Base-by-base conservation (phyloP, 176 grass and related monocot genomes). In the Rhipidocladum racemiflorum region DNA sequence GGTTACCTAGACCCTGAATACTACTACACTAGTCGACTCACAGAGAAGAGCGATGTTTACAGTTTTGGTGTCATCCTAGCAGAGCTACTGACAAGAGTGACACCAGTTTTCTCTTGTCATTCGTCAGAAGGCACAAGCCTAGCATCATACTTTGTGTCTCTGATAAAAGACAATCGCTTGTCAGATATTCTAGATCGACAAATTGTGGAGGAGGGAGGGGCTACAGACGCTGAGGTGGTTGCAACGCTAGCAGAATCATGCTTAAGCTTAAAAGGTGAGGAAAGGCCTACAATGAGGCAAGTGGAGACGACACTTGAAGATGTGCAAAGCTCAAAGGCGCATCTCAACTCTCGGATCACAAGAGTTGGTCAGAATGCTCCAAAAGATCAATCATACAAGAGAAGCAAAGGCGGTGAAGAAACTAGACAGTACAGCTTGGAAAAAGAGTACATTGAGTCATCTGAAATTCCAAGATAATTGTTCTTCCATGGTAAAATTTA, bases 1-100 rank as follows among this genome's bases (percentile, higher is more conserved):
- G 81, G 87, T 39, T 88, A 84, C 32, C 81, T 88, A 20, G 87
- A 88, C 34, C 87, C 75, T 53, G 86, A 84, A 53, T 88, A 84
- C 67, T 88, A 88, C 21, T 88, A 88, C 29, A 79, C 75, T 28
- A 66, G 61, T 50, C 81, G 87, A 8, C 69, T 89, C 18, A 89
- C 76, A 0, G 76, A 88, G 16, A 88, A 88, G 13, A 88, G 87
- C 0, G 81, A 88, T 51, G 81, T 89, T 75, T 85, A 89, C 12
- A 84, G 69, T 9, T 89, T 85, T 28, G 82, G 82, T 21, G 87
- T 89, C 0, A 80, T 89, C 15, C 54, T 89, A 34, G 81, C 76
- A 54, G 81, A 89, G 66, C 70, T 89, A 9, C 2, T 89, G 12
- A 81, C 87, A n/a, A 69, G 69, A 18, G 1, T 89, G 16, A 68